Evolutionary conservation across 371 early-diverging fungal genomes (phyloP).

Genomic region (Zychaea mexicana): DNA sequence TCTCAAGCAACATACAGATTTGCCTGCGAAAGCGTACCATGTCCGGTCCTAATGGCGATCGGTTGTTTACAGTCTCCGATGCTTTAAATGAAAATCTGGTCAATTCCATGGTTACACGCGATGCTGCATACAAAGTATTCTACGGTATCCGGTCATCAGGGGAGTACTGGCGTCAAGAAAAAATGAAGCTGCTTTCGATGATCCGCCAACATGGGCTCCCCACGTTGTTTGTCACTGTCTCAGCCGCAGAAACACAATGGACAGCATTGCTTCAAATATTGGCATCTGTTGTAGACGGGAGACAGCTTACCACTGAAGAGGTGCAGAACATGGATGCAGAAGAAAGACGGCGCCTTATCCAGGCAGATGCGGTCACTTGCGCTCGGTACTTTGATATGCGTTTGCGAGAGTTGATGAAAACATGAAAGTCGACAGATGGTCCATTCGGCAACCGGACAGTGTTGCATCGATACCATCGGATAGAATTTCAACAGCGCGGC

Average conservation of each 20-base stretch:
- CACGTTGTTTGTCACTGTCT: slow-evolving; percentile 3
- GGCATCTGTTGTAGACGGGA: background rate
- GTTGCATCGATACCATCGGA: background rate
- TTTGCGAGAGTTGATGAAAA: slow-evolving; percentile 4
- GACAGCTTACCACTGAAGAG: background rate
- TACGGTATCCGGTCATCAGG: background rate
- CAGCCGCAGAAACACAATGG: slow-evolving; percentile 14
- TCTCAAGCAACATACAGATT: no score
- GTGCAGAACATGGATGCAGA: background rate
- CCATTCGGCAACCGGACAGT: slow-evolving; percentile 1
- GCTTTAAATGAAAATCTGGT: background rate
- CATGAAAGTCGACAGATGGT: slow-evolving; percentile 2
- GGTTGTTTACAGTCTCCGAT: background rate
- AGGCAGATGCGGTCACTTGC: slow-evolving; percentile 8
- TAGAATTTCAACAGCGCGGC: slow-evolving; percentile 14
- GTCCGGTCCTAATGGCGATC: no score
- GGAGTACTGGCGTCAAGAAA: slow-evolving; percentile 2
- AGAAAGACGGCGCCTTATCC: slow-evolving; percentile 7
- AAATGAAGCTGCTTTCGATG: slow-evolving; percentile 4
- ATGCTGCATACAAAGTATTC: slow-evolving; percentile 7
- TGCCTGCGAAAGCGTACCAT: no score
- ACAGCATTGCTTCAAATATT: background rate
- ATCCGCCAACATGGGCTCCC: slow-evolving; percentile 10
- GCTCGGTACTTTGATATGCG: slow-evolving; percentile 9
- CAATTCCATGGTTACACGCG: background rate